These are phyloP conservation scores for Alnus glutinosa DNA, from an alignment of 306 rosid species.

Conservation along the genomic window DNA sequence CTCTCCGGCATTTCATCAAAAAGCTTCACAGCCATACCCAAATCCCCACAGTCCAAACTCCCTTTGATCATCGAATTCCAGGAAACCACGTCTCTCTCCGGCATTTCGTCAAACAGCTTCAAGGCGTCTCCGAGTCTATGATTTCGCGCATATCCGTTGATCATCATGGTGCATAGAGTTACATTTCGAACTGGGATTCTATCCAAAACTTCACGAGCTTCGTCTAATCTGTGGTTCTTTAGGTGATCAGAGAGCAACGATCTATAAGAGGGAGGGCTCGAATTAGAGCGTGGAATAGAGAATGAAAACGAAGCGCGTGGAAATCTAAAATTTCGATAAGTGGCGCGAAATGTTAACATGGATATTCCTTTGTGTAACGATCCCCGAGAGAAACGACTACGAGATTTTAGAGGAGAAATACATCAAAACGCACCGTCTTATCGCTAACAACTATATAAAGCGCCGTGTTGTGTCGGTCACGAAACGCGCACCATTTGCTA, in stretches of 20 bases:
- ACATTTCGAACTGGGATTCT: slow-evolving; percentile 45
- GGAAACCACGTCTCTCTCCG: slow-evolving; percentile 55
- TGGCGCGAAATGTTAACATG: slow-evolving; percentile 41
- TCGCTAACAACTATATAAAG: too few relatives aligned
- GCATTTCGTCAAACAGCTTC: slow-evolving; percentile 55
- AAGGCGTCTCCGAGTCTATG: slow-evolving; percentile 54
- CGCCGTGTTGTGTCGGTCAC: too few relatives aligned
- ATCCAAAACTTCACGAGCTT: slow-evolving; percentile 58
- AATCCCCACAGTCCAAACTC: slow-evolving; percentile 57
- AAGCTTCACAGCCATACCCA: slow-evolving; percentile 49
- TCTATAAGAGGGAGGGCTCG: slow-evolving; percentile 24
- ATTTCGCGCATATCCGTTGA: slow-evolving; percentile 42
- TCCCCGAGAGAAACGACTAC: neutral
- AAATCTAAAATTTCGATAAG: slow-evolving; percentile 8
- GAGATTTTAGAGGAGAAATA: too few relatives aligned
- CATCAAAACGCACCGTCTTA: too few relatives aligned
- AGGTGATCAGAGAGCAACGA: slow-evolving; percentile 40
- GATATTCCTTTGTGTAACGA: neutral
- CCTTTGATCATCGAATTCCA: slow-evolving; percentile 82
- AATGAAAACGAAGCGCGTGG: neutral
- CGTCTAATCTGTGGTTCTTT: slow-evolving; percentile 42
- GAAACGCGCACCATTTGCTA: too few relatives aligned
- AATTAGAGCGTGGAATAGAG: neutral
- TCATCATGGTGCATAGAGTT: slow-evolving; percentile 47
- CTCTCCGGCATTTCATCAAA: slow-evolving; percentile 63